These are phyloP conservation scores for Zychaea mexicana DNA, from an alignment of 371 early-diverging fungal genomes.

Conservation along the genomic window DNA sequence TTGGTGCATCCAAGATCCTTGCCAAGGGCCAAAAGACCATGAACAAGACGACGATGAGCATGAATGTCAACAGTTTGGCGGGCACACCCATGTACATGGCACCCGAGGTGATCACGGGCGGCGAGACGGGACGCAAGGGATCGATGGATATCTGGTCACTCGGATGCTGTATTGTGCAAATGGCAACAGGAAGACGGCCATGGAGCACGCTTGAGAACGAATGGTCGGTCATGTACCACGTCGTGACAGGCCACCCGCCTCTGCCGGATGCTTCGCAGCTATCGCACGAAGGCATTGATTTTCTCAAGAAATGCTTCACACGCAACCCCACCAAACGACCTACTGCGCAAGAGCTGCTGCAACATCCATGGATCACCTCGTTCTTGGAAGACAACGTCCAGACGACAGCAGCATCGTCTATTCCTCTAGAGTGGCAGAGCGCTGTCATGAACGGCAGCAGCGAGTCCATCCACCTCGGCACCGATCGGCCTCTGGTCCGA, in stretches of 20 bases:
- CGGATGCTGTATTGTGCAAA: conserved; percentile 94
- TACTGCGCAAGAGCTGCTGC: conserved; percentile 72
- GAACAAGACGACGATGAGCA: conserved; percentile 55
- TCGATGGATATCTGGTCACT: conserved; percentile 95
- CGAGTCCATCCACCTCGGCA: background rate
- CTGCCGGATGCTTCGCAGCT: conserved; percentile 69
- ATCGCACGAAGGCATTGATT: conserved; percentile 68
- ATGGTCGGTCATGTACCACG: conserved; percentile 92
- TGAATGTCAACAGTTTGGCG: conserved; percentile 68
- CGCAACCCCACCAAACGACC: conserved; percentile 77
- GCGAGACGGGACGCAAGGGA: conserved; percentile 74
- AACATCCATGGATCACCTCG: conserved; percentile 74
- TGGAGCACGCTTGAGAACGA: conserved; percentile 93
- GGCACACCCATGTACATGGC: conserved; percentile 99
- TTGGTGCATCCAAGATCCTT: conserved; percentile 87
- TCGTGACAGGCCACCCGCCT: conserved; percentile 74
- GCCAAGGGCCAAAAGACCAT: conserved; percentile 78
- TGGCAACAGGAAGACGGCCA: conserved; percentile 92
- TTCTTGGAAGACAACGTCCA: conserved; percentile 25
- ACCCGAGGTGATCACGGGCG: conserved; percentile 91
- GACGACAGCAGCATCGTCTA: background rate
- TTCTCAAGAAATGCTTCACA: conserved; percentile 78
- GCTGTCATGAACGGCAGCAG: background rate
- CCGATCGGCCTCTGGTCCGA: conserved; percentile 29
- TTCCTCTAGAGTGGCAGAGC: background rate